Base-by-base conservation (phyloP, 176 grass and related monocot genomes). In the Juncus effusus region DNA sequence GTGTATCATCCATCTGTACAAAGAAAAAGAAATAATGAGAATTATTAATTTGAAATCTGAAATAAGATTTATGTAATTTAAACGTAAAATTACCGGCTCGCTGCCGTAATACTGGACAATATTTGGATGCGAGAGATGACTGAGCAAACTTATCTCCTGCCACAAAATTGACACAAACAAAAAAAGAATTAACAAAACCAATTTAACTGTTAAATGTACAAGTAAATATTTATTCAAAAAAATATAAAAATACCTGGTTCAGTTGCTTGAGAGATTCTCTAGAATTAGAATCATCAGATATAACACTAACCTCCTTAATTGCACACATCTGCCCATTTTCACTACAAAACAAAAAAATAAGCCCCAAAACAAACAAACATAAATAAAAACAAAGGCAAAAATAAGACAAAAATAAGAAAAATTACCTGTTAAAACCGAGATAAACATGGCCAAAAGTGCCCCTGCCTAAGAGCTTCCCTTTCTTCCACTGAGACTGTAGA, bases 211-310 rank as follows among this genome's bases (percentile, higher is more conserved):
- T 9, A 52, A 63, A 75, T 2, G 5, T 50, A 36, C 52, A 28
- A 28, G 19, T 28, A 28, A 28, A 1, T 28, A 28, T 28, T 28
- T 28, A 28, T 28, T 28, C 19, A 28, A 28, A 28, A 28, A 28
- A 28, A 28, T 28, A 52, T 40, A 75, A 63, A 13, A 47, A 74
- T 56, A 81, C 94, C 88, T 99, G 94, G 75, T 80, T 93, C 61
- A 99, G 80, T 78, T 99, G 94, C 50, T 79, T 99, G 52, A 99
- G 85, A 68, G 83, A 78, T 82, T 99, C 94, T 91, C 79, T 99
- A 38, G 89, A 93, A 78, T 99, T 83, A 61, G 80, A 70, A 78
- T 99, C 94, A 62, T 99, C 94, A 73, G 77, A 87, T 75, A 99
- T 99, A 74, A 93, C 83, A 60, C 89, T 85, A 14, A 99, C 94